These are phyloP conservation scores for Tillandsia fasciculata DNA, from an alignment of 176 grass and related monocot species.

Conservation along the genomic window DNA sequence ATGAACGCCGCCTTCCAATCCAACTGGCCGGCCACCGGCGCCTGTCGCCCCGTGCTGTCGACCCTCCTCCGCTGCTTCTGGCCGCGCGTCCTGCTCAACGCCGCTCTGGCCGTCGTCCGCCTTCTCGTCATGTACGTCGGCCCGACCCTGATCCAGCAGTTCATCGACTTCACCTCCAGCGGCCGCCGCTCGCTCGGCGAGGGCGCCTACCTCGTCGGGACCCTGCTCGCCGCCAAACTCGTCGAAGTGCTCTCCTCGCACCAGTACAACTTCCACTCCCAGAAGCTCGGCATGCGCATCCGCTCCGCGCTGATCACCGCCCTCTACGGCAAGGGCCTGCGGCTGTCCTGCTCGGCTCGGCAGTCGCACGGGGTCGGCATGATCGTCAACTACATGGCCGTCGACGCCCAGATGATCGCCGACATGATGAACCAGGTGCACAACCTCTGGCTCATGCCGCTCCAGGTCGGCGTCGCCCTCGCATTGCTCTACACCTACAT, in stretches of 20 bases:
- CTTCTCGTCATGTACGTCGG: slow-evolving; percentile 73
- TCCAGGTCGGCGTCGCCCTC: slow-evolving; percentile 49
- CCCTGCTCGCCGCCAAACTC: slow-evolving; percentile 39
- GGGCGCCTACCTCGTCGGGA: slow-evolving; percentile 30
- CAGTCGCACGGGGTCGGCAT: slow-evolving; percentile 43
- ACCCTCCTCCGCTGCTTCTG: slow-evolving; percentile 50
- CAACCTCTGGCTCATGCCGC: slow-evolving; percentile 63
- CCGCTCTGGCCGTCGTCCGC: slow-evolving; percentile 31
- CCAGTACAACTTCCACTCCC: slow-evolving; percentile 69
- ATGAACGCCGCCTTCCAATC: slow-evolving; percentile 32
- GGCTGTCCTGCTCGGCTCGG: slow-evolving; percentile 46
- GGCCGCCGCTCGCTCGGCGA: not conserved
- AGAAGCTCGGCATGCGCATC: slow-evolving; percentile 55
- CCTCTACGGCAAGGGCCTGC: slow-evolving; percentile 63
- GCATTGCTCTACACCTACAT: slow-evolving; percentile 38
- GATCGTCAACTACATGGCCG: slow-evolving; percentile 71
- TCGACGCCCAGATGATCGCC: slow-evolving; percentile 56
- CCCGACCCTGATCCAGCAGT: slow-evolving; percentile 44
- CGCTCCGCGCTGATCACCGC: slow-evolving; percentile 40
- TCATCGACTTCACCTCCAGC: slow-evolving; percentile 40
- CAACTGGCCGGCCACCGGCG: slow-evolving; percentile 31
- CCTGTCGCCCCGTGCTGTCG: slow-evolving; percentile 4
- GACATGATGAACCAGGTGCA: slow-evolving; percentile 50
- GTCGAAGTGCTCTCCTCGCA: slow-evolving; percentile 48
- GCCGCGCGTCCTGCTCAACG: slow-evolving; percentile 38